Percentiles rank a stretch among this genome's conserved stretches.
These are phyloP conservation scores for Acanthamoeba lenticulata DNA, from an alignment of 208 protist species.

Conservation along the genomic window DNA sequence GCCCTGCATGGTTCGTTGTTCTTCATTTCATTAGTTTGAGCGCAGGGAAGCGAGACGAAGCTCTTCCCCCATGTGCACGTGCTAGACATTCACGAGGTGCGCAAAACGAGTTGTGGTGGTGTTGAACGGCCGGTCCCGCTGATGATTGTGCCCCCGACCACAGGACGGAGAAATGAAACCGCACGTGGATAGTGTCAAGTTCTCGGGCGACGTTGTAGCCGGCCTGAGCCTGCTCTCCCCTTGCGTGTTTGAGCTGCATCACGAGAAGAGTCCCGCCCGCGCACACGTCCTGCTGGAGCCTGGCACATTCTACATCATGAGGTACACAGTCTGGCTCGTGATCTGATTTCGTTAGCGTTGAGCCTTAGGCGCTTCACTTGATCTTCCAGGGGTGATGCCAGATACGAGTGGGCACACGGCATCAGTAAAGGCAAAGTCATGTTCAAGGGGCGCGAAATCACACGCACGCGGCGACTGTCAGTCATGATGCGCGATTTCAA, in stretches of 20 bases:
- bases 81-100: slow-evolving; percentile 57
- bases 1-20: not conserved
- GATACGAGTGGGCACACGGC: slow-evolving; percentile 65
- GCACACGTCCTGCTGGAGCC: slow-evolving; percentile 35
- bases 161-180: slow-evolving; percentile 58
- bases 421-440: not conserved
- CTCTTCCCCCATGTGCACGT: slow-evolving; percentile 65
- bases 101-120: not conserved
- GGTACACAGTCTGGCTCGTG: not conserved
- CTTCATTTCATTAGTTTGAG: not conserved
- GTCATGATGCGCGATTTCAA: slow-evolving; percentile 61
- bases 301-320: slow-evolving; percentile 57
- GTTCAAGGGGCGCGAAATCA: slow-evolving; percentile 41
- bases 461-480: slow-evolving; percentile 25
- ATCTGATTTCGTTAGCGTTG: not conserved
- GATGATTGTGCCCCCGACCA: not conserved
- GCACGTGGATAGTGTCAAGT: slow-evolving; percentile 67
- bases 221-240: slow-evolving; percentile 51
- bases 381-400: not conserved
- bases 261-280: slow-evolving; percentile 39
- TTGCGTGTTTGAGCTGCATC: slow-evolving; percentile 41
- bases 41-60: not conserved
- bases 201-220: slow-evolving; percentile 42
- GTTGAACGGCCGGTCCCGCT: too few species aligned
- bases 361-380: not conserved